Conservation (phyloP, 1,284 basidiomycete genomes). For the Testicularia cyperi region DNA sequence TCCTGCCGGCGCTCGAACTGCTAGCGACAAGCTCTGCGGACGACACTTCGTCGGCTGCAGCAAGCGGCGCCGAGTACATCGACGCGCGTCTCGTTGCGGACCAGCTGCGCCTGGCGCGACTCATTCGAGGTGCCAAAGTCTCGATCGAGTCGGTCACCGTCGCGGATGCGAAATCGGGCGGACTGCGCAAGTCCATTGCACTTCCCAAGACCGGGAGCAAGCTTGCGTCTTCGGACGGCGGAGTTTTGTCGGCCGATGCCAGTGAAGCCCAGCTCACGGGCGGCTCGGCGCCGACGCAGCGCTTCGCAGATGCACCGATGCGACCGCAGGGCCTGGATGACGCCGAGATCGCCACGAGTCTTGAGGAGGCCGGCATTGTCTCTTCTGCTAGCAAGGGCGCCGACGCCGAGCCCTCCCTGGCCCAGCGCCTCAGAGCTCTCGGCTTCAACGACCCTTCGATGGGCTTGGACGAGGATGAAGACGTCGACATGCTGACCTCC, state of each 20-base stretch:
- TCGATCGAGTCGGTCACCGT: slow-evolving; percentile 42
- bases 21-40: slow-evolving; percentile 3
- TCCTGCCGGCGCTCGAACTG: slow-evolving; percentile 26
- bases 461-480: slow-evolving; percentile 27
- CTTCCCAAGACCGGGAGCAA: slow-evolving; percentile 12
- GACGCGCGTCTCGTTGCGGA: slow-evolving; percentile 34
- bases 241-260: slow-evolving; percentile 13
- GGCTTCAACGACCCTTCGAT: slow-evolving; percentile 26
- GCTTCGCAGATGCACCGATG: slow-evolving; percentile 41
- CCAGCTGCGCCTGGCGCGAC: slow-evolving; percentile 38
- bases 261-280: slow-evolving; percentile 29
- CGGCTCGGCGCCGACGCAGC: slow-evolving; percentile 31
- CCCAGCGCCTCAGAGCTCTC: slow-evolving; percentile 46
- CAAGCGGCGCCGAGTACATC: slow-evolving; percentile 26
- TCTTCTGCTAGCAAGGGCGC: neutral
- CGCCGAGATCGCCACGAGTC: slow-evolving; percentile 12
- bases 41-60: neutral
- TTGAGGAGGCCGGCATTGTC: slow-evolving; percentile 18
- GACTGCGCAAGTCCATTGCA: slow-evolving; percentile 15
- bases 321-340: slow-evolving; percentile 24
- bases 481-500: slow-evolving; percentile 21
- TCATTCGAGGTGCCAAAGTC: slow-evolving; percentile 49
- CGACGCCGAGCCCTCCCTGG: slow-evolving; percentile 41
- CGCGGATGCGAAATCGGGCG: slow-evolving; percentile 18
- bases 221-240: slow-evolving; percentile 1